Evolutionary conservation across 75 land plant species (phyloP).

Genomic region (Sequoia sempervirens): DNA sequence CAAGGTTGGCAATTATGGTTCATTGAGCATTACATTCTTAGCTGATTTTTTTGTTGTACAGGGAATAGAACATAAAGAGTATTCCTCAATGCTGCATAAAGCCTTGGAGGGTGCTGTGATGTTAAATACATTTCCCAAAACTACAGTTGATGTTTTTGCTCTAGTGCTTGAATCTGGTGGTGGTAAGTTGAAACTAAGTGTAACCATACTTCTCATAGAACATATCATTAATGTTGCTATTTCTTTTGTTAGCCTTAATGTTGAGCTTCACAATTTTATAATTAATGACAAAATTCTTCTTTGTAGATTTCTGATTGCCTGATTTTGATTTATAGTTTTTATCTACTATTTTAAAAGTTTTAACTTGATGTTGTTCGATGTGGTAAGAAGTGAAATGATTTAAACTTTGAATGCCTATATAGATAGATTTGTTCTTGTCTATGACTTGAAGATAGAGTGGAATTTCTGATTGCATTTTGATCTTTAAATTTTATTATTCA

Average conservation of each 20-base stretch:
- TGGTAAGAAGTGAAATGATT: background rate
- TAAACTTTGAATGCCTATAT: background rate
- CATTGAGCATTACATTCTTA: background rate
- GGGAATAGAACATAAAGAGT: slow-evolving; percentile 82
- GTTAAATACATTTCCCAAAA: slow-evolving; percentile 88
- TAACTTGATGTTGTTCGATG: background rate
- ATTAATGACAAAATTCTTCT: background rate
- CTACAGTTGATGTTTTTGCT: slow-evolving; percentile 98
- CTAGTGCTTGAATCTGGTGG: slow-evolving; percentile 97
- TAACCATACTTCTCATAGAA: background rate
- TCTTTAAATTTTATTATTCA: background rate
- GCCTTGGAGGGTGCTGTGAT: slow-evolving; percentile 92
- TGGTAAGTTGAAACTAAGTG: slow-evolving; percentile 28
- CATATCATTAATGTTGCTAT: background rate
- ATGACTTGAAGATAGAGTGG: background rate
- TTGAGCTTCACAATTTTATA: background rate
- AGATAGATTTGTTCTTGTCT: background rate
- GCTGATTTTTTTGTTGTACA: slow-evolving; percentile 12
- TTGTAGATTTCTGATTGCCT: background rate
- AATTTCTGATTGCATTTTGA: background rate
- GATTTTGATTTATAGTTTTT: background rate
- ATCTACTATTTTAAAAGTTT: no score
- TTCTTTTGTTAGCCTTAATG: background rate
- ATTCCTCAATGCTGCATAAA: slow-evolving; percentile 80
- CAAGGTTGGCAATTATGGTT: background rate